Evolutionary conservation across 352 stramenopile species (phyloP), one percentile per base, ranked within the genome.

Genomic region (Elongisporangium prolatum): DNA sequence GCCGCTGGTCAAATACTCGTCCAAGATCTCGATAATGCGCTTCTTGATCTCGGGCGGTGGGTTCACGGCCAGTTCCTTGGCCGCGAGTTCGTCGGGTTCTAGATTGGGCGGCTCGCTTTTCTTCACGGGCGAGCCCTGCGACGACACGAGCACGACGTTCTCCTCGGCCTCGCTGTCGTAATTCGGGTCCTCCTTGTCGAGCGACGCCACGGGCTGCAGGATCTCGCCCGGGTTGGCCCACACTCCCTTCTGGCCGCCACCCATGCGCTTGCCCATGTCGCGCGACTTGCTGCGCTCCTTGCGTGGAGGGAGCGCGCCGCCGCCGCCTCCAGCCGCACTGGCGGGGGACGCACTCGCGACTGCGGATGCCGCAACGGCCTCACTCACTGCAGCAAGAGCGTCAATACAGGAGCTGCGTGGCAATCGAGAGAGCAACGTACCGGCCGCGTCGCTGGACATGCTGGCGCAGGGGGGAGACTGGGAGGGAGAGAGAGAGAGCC

Each of bases 151-250:
- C 51, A 98, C 74, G 25, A 97, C 84, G 57, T 96, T 93, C 21
- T 91, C 78, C 58, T 97, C 90, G 22, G 69, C 86, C 63, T 97
- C 89, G 59, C 91, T 96, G 65, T 98, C 91, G 60, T 91, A 98
- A 51, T 97, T 91, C 9, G 95, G 95, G 80, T 98, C 95, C 28
- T 97, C 70, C 57, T 89, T 74, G 66, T 98, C 92, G 4, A 97
- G 57, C 1, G 83, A 63, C 18, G 69, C 63, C 20, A 90, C 81
- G n/a, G 77, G 63, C 38, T 57, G 67, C 28, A 88, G 63, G 59
- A 96, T 74, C 61, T 94, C 78, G 48, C 82, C 86, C 21, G 84
- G 69, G 53, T 93, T 89, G 54, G 72, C 62, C 86, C 86, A 95
- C 56, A 88, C 76, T 28, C 79, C 86, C 61, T 93, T 95, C 69